Evolutionary conservation across 257 asterid species (phyloP), one percentile per base, ranked within the genome.

Genomic region (Knoxia roxburghii): DNA sequence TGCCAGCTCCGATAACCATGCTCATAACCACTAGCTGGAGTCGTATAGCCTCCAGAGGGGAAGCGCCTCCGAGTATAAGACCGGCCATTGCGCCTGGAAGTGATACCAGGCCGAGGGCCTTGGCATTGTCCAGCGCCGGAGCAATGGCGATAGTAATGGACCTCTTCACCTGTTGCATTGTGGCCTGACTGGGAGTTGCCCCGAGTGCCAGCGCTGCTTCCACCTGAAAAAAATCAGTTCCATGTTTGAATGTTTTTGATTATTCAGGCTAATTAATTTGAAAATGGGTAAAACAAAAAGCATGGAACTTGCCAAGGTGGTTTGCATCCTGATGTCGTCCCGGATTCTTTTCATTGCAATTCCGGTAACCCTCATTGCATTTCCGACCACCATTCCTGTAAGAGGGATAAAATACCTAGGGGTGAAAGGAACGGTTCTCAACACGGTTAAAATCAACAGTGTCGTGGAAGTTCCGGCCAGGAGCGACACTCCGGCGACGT

Each of bases 71-170:
- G 95, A 91, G 89, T 65, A 91, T 91, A 11, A 91, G 88, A 1
- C 98, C 98, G 0, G 95, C 84, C 98, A 91, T 87, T 3, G 96
- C 96, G 13, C 98, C 98, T 0, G 98, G 96, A 48, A 91, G 89
- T 15, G 96, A 85, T 62, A 91, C 85, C 12, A 91, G 80, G 0
- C 98, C 98, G 0, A 91, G 91, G 0, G 98, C 87, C 68, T 91
- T 91, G 2, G 98, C 98, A 64, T 89, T 91, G 77, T 91, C 98
- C 73, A 91, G 54, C 7, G 85, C 87, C 15, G 98, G 98, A 23
- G 96, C 89, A 0, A 91, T 84, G 14, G 94, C 98, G 29, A 91
- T 77, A 1, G 87, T 84, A 0, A 91, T 76, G 2, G 98, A 83
- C 70, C 98, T 78, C 59, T 81, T 91, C 75, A 91, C 96, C 65